phyloP scores from a whole-genome alignment of 2,329 filamentous ascomycete species.

The Fusarium siculi region DNA sequence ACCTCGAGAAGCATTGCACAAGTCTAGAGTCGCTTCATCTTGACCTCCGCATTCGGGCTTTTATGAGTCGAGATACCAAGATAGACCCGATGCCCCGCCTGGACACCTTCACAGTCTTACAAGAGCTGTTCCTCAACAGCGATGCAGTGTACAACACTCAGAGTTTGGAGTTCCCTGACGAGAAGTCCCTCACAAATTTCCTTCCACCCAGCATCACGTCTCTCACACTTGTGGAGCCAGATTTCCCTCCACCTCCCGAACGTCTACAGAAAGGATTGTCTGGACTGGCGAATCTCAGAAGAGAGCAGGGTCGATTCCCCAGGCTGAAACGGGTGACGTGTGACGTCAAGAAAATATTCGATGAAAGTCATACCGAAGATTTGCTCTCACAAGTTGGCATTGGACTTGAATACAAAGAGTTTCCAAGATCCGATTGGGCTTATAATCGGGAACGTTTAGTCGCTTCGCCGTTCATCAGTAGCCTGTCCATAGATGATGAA shows the following conservation, averaged over 20 bases:
- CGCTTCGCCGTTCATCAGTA: not conserved
- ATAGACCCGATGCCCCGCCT: conserved; percentile 6
- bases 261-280: not conserved
- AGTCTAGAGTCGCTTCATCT: conserved; percentile 22
- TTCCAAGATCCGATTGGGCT: not conserved
- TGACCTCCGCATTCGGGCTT: conserved; percentile 8
- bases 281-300: not conserved
- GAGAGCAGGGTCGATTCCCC: not conserved
- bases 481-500: not conserved
- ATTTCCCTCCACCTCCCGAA: not conserved
- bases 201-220: conserved; percentile 7
- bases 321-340: conserved; percentile 8
- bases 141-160: conserved; percentile 3
- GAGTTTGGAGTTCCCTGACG: not conserved
- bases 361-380: not conserved
- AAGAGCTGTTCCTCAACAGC: conserved; percentile 15
- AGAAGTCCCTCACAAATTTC: not conserved
- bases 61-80: not conserved
- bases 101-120: conserved; percentile 5
- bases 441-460: not conserved
- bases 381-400: not conserved
- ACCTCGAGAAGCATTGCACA: conserved; percentile 1
- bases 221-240: conserved; percentile 2
- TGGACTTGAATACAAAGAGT: not conserved
- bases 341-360: not conserved